Conservation (phyloP, 768 basidiomycete species). For the Tylopilus rubrobrunneus region DNA sequence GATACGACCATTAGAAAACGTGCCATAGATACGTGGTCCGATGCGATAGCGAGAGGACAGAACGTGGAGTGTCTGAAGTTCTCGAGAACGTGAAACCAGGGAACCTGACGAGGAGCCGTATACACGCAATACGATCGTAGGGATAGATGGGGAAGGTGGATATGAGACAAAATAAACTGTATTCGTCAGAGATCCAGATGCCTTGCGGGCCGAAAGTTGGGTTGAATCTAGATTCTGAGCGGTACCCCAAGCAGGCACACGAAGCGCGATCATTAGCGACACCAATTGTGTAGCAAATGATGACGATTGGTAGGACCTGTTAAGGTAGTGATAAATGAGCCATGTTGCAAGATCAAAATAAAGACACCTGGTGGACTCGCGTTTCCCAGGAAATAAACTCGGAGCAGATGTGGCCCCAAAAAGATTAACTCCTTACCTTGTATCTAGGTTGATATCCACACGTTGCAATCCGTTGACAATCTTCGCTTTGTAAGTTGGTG, state of each 20-base stretch:
- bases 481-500: constrained; percentile 40
- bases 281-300: constrained; percentile 55
- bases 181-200: constrained; percentile 92
- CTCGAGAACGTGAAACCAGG: constrained; percentile 83
- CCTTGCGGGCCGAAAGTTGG: constrained; percentile 63
- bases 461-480: constrained; percentile 61
- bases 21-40: constrained; percentile 90
- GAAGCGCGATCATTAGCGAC: constrained; percentile 50
- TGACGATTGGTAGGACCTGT: constrained; percentile 62
- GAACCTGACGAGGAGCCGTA: constrained; percentile 85
- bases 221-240: constrained; percentile 40
- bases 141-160: constrained; percentile 41
- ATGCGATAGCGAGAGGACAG: constrained; percentile 86
- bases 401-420: constrained; percentile 18
- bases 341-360: constrained; percentile 10
- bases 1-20: constrained; percentile 91
- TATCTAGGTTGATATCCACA: constrained; percentile 50
- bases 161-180: constrained; percentile 95
- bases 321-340: constrained; percentile 18
- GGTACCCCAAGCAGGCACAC: constrained; percentile 57
- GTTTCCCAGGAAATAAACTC: constrained; percentile 29
- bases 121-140: constrained; percentile 82
- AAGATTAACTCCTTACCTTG: constrained; percentile 56
- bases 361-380: constrained; percentile 25
- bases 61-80: constrained; percentile 83